phyloP scores from a whole-genome alignment of 1,284 basidiomycete species.

The Naganishia liquefaciens region DNA sequence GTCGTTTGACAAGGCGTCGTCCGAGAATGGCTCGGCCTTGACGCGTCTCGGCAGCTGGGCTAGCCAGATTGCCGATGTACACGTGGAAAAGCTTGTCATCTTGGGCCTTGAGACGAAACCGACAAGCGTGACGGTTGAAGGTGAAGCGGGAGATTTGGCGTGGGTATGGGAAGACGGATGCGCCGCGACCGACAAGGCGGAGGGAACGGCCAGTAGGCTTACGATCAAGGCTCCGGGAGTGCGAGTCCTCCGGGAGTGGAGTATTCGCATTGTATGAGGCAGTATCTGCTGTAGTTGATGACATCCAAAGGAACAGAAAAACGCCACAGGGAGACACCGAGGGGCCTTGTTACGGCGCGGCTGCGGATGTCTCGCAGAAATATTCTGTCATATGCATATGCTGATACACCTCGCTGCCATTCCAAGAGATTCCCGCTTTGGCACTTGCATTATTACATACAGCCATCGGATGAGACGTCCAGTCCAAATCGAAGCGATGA shows the following conservation, averaged over 20 bases:
- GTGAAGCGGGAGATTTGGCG: slow-evolving; percentile 46
- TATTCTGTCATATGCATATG: slow-evolving; percentile 11
- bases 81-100: slow-evolving; percentile 77
- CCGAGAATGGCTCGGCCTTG: slow-evolving; percentile 45
- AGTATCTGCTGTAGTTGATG: too few relatives aligned
- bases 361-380: background rate
- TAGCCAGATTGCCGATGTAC: slow-evolving; percentile 64
- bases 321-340: too few relatives aligned
- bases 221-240: slow-evolving; percentile 76
- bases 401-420: slow-evolving; percentile 6
- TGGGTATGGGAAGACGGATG: slow-evolving; percentile 64
- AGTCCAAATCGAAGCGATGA: background rate
- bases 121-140: slow-evolving; percentile 58
- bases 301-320: too few relatives aligned
- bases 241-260: slow-evolving; percentile 69
- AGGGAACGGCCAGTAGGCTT: slow-evolving; percentile 65
- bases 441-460: background rate
- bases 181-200: slow-evolving; percentile 60
- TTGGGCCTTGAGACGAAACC: slow-evolving; percentile 68
- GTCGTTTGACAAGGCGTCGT: slow-evolving; percentile 48
- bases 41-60: slow-evolving; percentile 61
- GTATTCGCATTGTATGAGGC: slow-evolving; percentile 51
- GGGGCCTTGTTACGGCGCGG: too few relatives aligned
- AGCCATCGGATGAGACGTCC: background rate
- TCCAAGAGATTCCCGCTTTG: background rate